Conservation (phyloP, 805 yeast species). For the Starmerella bacillaris region DNA sequence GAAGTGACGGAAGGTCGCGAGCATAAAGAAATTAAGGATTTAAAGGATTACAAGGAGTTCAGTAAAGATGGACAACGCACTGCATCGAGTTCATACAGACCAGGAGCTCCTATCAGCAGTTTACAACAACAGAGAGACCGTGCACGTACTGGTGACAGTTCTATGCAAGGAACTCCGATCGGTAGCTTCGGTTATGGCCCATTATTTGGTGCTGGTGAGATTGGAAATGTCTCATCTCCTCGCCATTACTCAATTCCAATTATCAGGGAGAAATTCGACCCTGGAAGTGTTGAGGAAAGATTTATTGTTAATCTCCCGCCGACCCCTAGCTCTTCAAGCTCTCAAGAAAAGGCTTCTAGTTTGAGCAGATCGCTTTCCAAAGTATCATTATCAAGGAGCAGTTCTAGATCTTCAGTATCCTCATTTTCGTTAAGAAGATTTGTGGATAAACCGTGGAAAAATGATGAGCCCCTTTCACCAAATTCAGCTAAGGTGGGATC, state of each 20-base stretch:
- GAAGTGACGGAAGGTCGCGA: neutral
- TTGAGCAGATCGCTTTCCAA: conserved; percentile 14
- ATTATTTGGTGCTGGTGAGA: conserved; percentile 19
- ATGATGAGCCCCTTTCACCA: conserved; percentile 10
- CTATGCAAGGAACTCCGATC: conserved; percentile 10
- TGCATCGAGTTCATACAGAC: conserved; percentile 12
- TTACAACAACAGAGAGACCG: conserved; percentile 13
- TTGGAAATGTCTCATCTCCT: conserved; percentile 18
- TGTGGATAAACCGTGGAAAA: conserved; percentile 28
- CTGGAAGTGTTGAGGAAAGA: conserved; percentile 46
- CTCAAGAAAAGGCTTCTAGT: conserved; percentile 22
- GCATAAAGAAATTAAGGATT: neutral
- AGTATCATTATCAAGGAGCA: conserved; percentile 16
- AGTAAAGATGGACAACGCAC: conserved; percentile 5
- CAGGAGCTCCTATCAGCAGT: conserved; percentile 4
- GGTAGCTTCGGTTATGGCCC: conserved; percentile 15
- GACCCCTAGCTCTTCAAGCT: conserved; percentile 25
- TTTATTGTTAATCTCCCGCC: conserved; percentile 69
- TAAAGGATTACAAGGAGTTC: conserved; percentile 1
- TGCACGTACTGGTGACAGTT: conserved; percentile 28
- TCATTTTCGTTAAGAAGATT: conserved; percentile 30
- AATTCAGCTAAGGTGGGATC: conserved; percentile 2
- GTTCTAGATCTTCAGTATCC: conserved; percentile 23
- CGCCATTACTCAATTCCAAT: conserved; percentile 16
- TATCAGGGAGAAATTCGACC: conserved; percentile 10